phyloP scores from a whole-genome alignment of 257 asterid genomes.

The Solanum acaule region DNA sequence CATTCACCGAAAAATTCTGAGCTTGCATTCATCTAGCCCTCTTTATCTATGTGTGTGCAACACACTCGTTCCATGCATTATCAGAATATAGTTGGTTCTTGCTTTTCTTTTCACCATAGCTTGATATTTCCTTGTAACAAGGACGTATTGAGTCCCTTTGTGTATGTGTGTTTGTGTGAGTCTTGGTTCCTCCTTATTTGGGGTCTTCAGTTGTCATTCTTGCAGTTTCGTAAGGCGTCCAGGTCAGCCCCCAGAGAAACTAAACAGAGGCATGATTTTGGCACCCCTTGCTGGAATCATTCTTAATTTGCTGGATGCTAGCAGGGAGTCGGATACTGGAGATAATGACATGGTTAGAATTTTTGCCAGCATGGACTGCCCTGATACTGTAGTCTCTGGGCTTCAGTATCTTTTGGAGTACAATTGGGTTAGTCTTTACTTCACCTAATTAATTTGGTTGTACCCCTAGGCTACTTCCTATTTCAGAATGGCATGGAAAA shows the following conservation, averaged over 20 bases:
- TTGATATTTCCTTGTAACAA: not conserved
- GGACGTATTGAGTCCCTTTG: not conserved
- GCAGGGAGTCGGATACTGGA: conserved; percentile 14
- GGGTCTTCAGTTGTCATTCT: not conserved
- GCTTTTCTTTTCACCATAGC: not conserved
- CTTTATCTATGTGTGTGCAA: not conserved
- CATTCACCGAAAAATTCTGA: not conserved
- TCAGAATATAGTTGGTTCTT: not conserved
- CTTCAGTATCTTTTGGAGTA: conserved; percentile 65
- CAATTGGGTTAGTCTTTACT: conserved; percentile 58
- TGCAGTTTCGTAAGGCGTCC: conserved; percentile 67
- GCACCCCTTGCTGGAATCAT: conserved; percentile 93
- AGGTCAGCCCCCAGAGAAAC: conserved; percentile 70
- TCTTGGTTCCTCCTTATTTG: not conserved
- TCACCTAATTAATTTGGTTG: not conserved
- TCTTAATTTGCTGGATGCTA: conserved; percentile 62
- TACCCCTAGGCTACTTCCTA: not conserved
- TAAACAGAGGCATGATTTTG: conserved; percentile 67
- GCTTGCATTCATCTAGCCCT: not conserved
- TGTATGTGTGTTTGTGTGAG: not conserved
- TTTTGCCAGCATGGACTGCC: conserved; percentile 86
- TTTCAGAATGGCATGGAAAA: not conserved
- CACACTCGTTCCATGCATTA: not conserved
- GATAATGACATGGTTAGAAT: conserved; percentile 56
- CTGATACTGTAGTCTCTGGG: conserved; percentile 64